A percentile compares a stretch with the other conserved stretches of the same genome.
These are phyloP conservation scores for Globisporangium nunn DNA, from an alignment of 352 stramenopile genomes.

Conservation along the genomic window DNA sequence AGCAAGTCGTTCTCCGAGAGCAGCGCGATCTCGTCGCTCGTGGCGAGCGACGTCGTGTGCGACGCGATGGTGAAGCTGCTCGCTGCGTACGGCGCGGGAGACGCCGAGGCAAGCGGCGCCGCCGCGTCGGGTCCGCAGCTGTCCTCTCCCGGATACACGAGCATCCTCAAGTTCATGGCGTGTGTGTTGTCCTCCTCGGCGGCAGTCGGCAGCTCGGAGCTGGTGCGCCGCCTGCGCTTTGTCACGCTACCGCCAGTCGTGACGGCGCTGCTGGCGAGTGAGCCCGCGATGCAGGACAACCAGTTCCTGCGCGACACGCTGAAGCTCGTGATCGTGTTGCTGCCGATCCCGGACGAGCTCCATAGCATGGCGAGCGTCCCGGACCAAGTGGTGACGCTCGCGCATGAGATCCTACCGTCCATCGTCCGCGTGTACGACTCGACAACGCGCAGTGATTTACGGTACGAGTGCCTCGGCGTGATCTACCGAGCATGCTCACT, in stretches of 20 bases:
- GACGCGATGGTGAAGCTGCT: constrained; percentile 26
- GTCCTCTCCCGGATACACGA: constrained; percentile 24
- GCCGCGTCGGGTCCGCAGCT: constrained; percentile 15
- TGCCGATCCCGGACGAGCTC: constrained; percentile 32
- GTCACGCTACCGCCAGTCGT: constrained; percentile 36
- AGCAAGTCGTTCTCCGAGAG: constrained; percentile 33
- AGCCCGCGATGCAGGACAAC: constrained; percentile 35
- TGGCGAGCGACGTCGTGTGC: constrained; percentile 39
- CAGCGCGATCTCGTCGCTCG: constrained; percentile 24
- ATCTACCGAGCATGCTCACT: constrained; percentile 42
- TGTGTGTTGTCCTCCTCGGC: constrained; percentile 19
- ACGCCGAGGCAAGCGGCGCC: too few species aligned
- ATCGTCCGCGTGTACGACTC: constrained; percentile 53
- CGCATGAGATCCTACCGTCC: constrained; percentile 35
- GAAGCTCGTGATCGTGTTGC: constrained; percentile 42
- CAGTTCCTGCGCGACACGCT: constrained; percentile 45
- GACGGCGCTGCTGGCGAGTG: constrained; percentile 30
- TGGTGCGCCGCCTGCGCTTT: constrained; percentile 29
- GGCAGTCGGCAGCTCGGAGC: constrained; percentile 1
- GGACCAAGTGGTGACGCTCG: constrained; percentile 22
- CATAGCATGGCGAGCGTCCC: constrained; percentile 14
- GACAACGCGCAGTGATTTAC: constrained; percentile 36
- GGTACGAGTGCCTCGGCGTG: constrained; percentile 47
- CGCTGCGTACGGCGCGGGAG: constrained; percentile 13
- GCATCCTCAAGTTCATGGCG: constrained; percentile 40